Percentiles rank a stretch among this genome's conserved stretches.
These are phyloP conservation scores for Chaetomium cochliodes DNA, from an alignment of 495 filamentous ascomycete genomes.

Conservation along the genomic window DNA sequence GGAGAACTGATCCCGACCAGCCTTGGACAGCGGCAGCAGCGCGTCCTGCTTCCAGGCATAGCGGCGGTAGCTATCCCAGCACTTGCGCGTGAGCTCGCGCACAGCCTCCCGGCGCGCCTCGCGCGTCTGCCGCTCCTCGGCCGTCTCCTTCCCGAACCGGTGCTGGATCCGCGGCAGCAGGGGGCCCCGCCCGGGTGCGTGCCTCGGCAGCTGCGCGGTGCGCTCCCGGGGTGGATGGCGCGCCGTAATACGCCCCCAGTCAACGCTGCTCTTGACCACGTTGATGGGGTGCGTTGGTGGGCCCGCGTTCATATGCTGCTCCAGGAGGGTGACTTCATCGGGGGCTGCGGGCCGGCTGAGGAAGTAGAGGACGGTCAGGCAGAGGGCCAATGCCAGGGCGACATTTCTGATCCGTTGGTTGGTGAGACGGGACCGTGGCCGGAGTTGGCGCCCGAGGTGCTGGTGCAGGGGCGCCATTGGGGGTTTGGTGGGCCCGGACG, in stretches of 20 bases:
- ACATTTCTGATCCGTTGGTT: background rate
- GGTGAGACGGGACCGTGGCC: background rate
- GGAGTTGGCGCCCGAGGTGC: background rate
- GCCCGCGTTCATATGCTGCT: constrained; percentile 23
- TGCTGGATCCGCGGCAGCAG: constrained; percentile 67
- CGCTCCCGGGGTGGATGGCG: constrained; percentile 55
- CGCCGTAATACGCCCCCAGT: constrained; percentile 60
- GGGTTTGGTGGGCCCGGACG: background rate
- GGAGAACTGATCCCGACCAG: constrained; percentile 62
- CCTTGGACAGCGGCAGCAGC: constrained; percentile 64
- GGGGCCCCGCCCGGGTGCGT: constrained; percentile 31
- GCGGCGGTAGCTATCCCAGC: constrained; percentile 71
- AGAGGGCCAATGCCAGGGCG: background rate
- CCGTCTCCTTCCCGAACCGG: constrained; percentile 55
- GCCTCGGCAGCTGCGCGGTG: constrained; percentile 59
- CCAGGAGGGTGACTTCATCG: constrained; percentile 11
- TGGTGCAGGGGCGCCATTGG: constrained; percentile 2
- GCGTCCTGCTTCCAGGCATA: constrained; percentile 78
- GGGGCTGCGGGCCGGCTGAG: background rate
- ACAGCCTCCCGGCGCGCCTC: constrained; percentile 59
- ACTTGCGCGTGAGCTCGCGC: constrained; percentile 62
- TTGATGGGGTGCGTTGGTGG: constrained; percentile 2
- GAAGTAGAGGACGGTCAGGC: background rate
- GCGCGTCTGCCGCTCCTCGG: constrained; percentile 51
- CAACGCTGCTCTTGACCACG: constrained; percentile 33